Evolutionary conservation across 1,139 yeast genomes (phyloP).

Genomic region (Yamadazyma diospyri): DNA sequence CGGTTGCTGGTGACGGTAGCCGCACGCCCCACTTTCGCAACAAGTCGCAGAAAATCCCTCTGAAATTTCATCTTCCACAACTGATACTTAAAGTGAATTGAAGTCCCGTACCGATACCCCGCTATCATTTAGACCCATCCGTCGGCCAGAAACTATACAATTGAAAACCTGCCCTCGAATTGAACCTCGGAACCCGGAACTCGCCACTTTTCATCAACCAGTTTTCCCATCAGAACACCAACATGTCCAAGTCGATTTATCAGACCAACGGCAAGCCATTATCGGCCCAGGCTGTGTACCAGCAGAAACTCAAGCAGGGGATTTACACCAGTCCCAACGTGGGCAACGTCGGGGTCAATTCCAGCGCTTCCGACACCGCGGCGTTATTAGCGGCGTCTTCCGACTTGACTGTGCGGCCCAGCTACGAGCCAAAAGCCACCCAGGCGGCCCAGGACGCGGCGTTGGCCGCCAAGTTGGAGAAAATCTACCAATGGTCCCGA

Average conservation of each 20-base stretch:
- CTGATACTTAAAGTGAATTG: too few relatives aligned
- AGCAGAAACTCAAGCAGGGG: slow-evolving; percentile 75
- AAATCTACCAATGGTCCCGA: slow-evolving; percentile 43
- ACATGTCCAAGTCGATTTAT: slow-evolving; percentile 52
- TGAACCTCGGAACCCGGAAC: too few relatives aligned
- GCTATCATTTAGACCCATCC: too few relatives aligned
- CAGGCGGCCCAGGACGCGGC: slow-evolving; percentile 69
- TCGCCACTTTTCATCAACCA: too few relatives aligned
- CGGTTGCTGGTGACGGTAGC: too few relatives aligned
- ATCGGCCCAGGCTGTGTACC: slow-evolving; percentile 72
- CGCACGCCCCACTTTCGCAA: too few relatives aligned
- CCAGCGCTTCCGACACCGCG: slow-evolving; percentile 71
- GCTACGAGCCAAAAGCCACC: slow-evolving; percentile 60
- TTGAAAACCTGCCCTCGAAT: too few relatives aligned
- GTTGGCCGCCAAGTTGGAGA: slow-evolving; percentile 47
- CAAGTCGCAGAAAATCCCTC: too few relatives aligned
- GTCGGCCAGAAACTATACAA: too few relatives aligned
- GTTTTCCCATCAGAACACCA: too few relatives aligned
- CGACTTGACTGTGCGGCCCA: slow-evolving; percentile 58
- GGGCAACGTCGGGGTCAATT: slow-evolving; percentile 66
- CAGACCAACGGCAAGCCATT: slow-evolving; percentile 68
- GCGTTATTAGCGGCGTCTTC: slow-evolving; percentile 69
- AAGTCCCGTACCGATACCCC: too few relatives aligned
- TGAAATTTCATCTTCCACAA: too few relatives aligned
- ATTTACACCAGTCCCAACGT: slow-evolving; percentile 67